These are phyloP conservation scores for Venturia asperata DNA, from an alignment of 2,329 filamentous ascomycete genomes.

Conservation along the genomic window DNA sequence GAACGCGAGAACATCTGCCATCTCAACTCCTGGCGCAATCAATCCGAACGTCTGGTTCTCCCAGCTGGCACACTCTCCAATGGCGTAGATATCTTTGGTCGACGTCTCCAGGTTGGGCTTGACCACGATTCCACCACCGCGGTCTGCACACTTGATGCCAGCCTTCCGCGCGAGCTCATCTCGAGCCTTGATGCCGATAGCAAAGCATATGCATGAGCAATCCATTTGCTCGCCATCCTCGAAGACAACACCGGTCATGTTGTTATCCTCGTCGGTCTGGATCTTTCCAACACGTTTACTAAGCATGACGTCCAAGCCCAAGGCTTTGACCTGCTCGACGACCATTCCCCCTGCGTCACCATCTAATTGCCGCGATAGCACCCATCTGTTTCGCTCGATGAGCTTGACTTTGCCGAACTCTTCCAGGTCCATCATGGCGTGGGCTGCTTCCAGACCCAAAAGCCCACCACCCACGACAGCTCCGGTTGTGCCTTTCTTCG, in stretches of 20 bases:
- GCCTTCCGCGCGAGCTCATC: slow-evolving; percentile 67
- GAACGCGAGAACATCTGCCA: slow-evolving; percentile 86
- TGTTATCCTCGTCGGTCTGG: slow-evolving; percentile 58
- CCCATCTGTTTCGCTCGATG: slow-evolving; percentile 76
- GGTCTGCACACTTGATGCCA: slow-evolving; percentile 64
- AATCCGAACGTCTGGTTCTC: slow-evolving; percentile 79
- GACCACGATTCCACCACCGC: slow-evolving; percentile 70
- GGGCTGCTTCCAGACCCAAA: slow-evolving; percentile 79
- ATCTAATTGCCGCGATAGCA: slow-evolving; percentile 75
- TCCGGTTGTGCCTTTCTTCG: slow-evolving; percentile 60
- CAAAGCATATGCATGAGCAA: slow-evolving; percentile 80
- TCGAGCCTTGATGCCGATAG: slow-evolving; percentile 74
- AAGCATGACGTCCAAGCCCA: slow-evolving; percentile 76
- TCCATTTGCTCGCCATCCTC: slow-evolving; percentile 72
- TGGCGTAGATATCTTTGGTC: slow-evolving; percentile 67
- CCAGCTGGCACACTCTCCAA: slow-evolving; percentile 90
- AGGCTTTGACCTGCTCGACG: slow-evolving; percentile 67
- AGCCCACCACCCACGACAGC: slow-evolving; percentile 78
- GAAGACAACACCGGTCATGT: slow-evolving; percentile 66
- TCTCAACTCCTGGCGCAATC: slow-evolving; percentile 83
- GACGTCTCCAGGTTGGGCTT: slow-evolving; percentile 62
- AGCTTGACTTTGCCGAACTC: slow-evolving; percentile 67
- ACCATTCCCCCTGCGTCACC: slow-evolving; percentile 74
- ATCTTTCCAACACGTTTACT: slow-evolving; percentile 68
- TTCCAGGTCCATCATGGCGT: slow-evolving; percentile 82